Base-by-base conservation (phyloP, 257 asterid genomes). In the Euphrasia confusa region DNA sequence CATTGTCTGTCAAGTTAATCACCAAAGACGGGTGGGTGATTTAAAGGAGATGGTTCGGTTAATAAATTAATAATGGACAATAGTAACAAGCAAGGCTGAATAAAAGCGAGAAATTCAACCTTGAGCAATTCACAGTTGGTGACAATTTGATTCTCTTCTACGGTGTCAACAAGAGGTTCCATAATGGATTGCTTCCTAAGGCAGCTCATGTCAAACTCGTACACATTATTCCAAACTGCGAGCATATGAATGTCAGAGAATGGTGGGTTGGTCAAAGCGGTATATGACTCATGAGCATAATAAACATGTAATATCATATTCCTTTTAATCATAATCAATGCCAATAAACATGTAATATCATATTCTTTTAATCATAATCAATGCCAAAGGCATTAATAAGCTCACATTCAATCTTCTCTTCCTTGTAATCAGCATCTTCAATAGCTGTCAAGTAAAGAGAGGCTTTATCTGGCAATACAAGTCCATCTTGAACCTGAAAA, bases 371-470 rank as follows among this genome's bases (percentile, higher is more conserved):
- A 76, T 56, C 47, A 64, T 62, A 59, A 30, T 53, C 65, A 58
- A 68, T 12, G 58, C 9, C 40, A 35, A 35, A 35, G 10, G 40
- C 40, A 35, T 35, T 35, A 35, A 5, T 1, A 35, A 73, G 71
- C 92, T 84, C 77, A 86, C 98, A 91, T 75, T 91, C 97, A 56
- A 91, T 88, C 77, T 91, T 91, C 70, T 91, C 97, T 73, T 86
- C 96, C 79, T 91, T 91, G 88, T 91, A 91, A 44, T 91, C 98
- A 47, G 95, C 95, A 83, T 91, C 98, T 79, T 91, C 98, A 70
- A 91, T 91, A 28, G 98, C 98, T 18, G 97, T 91, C 78, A 91
- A 74, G 74, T 70, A 73, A 62, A 91, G 93, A 66, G 97, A 82
- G 67, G 95, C 95, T 80, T 80, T 84, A 73, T 91, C 98, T 2